Percentiles rank a stretch among this genome's conserved stretches.
These are phyloP conservation scores for Gautieria morchelliformis DNA, from an alignment of 768 basidiomycete species.

Conservation along the genomic window DNA sequence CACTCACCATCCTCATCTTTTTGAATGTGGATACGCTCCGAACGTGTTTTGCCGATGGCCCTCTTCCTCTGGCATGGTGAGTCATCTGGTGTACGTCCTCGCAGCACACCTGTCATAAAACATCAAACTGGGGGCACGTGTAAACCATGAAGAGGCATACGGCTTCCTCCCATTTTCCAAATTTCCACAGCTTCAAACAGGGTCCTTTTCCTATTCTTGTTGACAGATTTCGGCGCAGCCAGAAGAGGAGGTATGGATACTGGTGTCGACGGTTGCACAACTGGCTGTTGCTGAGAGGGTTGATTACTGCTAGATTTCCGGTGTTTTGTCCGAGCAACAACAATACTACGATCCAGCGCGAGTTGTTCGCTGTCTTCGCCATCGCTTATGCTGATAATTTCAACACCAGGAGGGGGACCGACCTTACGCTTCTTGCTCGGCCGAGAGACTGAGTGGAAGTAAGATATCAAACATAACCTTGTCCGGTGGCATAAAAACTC, in stretches of 20 bases:
- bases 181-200: constrained; percentile 1
- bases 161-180: neutral
- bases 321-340: neutral
- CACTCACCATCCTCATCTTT: too few relatives aligned
- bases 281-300: neutral
- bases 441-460: neutral
- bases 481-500: neutral
- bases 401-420: neutral
- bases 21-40: too few relatives aligned
- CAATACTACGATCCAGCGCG: neutral
- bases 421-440: constrained; percentile 4
- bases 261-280: neutral
- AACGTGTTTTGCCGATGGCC: too few relatives aligned
- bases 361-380: constrained; percentile 1
- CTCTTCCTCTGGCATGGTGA: too few relatives aligned
- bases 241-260: too few relatives aligned
- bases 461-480: neutral
- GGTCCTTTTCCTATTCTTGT: neutral
- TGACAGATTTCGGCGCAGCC: neutral
- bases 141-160: too few relatives aligned
- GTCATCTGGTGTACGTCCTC: too few relatives aligned
- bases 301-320: neutral
- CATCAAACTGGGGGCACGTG: too few relatives aligned
- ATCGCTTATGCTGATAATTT: constrained; percentile 8
- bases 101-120: too few relatives aligned